phyloP scores from a whole-genome alignment of 352 stramenopile species.

The Phytophthora pini region DNA sequence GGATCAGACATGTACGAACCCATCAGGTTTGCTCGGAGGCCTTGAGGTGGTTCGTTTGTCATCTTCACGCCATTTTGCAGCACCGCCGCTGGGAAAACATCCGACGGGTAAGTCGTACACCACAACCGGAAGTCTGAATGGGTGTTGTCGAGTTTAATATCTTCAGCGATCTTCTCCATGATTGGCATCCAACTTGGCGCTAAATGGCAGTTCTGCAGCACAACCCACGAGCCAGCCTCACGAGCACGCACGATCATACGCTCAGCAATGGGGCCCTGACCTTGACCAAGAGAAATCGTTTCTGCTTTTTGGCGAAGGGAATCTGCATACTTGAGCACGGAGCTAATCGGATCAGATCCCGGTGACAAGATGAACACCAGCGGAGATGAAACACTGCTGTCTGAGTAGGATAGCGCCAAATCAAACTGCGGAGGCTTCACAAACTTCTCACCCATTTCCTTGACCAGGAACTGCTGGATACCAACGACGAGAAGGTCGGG shows the following conservation, averaged over 20 bases:
- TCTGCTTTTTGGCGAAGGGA: slow-evolving; percentile 75
- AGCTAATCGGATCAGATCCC: slow-evolving; percentile 91
- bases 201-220: slow-evolving; percentile 93
- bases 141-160: slow-evolving; percentile 82
- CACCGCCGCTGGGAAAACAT: slow-evolving; percentile 93
- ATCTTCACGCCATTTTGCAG: slow-evolving; percentile 98
- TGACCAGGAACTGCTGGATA: slow-evolving; percentile 91
- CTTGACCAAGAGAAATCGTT: slow-evolving; percentile 93
- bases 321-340: slow-evolving; percentile 91
- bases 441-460: slow-evolving; percentile 92
- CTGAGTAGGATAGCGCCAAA: slow-evolving; percentile 86
- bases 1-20: slow-evolving; percentile 93
- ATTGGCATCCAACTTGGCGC: slow-evolving; percentile 93
- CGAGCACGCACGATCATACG: slow-evolving; percentile 86
- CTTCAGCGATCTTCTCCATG: slow-evolving; percentile 93
- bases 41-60: slow-evolving; percentile 94
- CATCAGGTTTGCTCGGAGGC: slow-evolving; percentile 91
- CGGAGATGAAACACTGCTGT: slow-evolving; percentile 86
- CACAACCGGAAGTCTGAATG: slow-evolving; percentile 93
- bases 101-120: slow-evolving; percentile 95
- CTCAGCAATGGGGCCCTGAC: slow-evolving; percentile 92
- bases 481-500: slow-evolving; percentile 89
- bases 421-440: slow-evolving; percentile 93
- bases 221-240: slow-evolving; percentile 89
- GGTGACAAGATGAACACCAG: slow-evolving; percentile 94